phyloP scores from a whole-genome alignment of 2,329 filamentous ascomycete genomes.

The Diaporthe vaccinii region DNA sequence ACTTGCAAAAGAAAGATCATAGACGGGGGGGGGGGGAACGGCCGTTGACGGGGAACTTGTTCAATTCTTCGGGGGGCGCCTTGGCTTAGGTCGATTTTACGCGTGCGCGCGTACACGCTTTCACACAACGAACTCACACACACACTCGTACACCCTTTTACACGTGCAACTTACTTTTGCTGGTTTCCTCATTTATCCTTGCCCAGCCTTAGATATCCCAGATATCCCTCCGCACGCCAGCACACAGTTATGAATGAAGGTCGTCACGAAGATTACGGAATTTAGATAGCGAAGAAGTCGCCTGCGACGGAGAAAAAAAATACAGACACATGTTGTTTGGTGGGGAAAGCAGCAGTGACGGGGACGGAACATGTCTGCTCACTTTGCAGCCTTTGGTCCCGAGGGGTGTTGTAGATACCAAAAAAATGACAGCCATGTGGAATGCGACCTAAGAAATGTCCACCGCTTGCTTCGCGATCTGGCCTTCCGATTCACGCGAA shows the following conservation, averaged over 20 bases:
- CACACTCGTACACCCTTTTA: too few relatives aligned
- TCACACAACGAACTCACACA: neutral
- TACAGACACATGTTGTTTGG: neutral
- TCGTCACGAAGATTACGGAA: constrained; percentile 25
- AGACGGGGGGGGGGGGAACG: constrained; percentile 18
- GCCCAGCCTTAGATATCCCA: constrained; percentile 34
- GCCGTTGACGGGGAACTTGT: neutral
- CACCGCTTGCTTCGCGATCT: neutral
- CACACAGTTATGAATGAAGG: constrained; percentile 28
- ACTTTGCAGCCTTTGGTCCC: neutral
- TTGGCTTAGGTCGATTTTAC: neutral
- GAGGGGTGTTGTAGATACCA: constrained; percentile 19
- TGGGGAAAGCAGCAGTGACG: neutral
- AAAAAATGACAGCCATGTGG: constrained; percentile 25
- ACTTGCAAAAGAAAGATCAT: constrained; percentile 13
- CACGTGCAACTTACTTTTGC: constrained; percentile 17
- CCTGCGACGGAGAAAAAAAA: neutral
- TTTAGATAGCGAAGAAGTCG: constrained; percentile 30
- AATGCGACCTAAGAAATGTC: neutral
- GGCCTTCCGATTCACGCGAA: neutral
- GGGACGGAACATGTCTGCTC: neutral
- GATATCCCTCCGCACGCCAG: constrained; percentile 35
- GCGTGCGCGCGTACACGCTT: neutral
- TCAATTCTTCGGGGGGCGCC: neutral
- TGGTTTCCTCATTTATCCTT: constrained; percentile 27